These are phyloP conservation scores for Stramenopiles sp. DNA, from an alignment of 352 stramenopile genomes.

Conservation along the genomic window DNA sequence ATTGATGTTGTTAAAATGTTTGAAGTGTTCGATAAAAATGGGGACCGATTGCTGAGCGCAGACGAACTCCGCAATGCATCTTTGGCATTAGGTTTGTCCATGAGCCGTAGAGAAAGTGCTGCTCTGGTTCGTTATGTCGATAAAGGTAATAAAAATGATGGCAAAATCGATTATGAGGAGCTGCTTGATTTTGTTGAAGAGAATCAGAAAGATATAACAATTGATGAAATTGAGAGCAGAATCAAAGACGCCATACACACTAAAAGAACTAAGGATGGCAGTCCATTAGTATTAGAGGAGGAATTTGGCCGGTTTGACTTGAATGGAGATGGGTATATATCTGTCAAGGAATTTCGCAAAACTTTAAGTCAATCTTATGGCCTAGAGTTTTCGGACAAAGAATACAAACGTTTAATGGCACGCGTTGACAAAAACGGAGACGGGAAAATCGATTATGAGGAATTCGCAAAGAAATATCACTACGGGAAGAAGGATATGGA, in stretches of 20 bases:
- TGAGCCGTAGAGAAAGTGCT: background rate
- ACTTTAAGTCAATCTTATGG: background rate
- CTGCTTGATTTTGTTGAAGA: background rate
- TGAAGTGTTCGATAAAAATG: background rate
- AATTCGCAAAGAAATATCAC: background rate
- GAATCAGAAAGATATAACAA: background rate
- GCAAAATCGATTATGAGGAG: background rate
- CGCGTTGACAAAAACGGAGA: background rate
- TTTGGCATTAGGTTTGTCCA: background rate
- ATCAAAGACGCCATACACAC: background rate
- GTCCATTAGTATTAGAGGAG: background rate
- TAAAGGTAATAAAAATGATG: background rate
- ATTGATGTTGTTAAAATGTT: background rate
- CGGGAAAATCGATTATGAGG: background rate
- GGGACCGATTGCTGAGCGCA: background rate
- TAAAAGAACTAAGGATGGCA: background rate
- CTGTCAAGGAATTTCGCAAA: background rate
- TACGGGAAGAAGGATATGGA: background rate
- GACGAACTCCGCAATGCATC: background rate
- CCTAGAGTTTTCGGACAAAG: background rate
- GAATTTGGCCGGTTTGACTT: background rate
- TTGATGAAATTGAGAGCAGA: background rate
- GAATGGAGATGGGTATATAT: background rate
- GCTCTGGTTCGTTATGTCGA: background rate
- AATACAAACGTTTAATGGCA: background rate